Evolutionary conservation across 305 asterid species (phyloP), one percentile per base, ranked within the genome.

Genomic region (Fraxinus velutina): DNA sequence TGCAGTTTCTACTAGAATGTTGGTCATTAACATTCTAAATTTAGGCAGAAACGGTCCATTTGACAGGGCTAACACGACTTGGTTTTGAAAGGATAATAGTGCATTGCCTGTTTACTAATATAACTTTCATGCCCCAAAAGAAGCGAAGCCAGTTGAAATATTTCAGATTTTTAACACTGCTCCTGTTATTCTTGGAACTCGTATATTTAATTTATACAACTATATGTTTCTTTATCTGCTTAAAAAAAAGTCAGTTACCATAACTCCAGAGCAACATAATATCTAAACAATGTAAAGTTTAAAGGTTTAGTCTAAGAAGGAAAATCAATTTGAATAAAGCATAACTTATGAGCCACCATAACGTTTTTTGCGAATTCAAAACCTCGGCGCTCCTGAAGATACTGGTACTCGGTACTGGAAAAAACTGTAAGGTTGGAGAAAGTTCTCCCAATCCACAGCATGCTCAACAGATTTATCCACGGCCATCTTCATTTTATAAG

Each of bases 391-490:
- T 66, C 82, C 5, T 29, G 76, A 44, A 77, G 32, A 60, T 57
- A 52, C 66, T 70, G 73, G 17, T 62, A 57, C 60, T 33, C 68
- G 33, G 29, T 70, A 76, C 79, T 1, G 15, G 82, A 32, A 55
- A 64, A 42, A 24, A 60, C 47, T 12, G n/a, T 80, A 68, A 39
- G 50, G 71, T 39, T 5, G 39, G 22, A 74, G 81, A 73, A 57
- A 81, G 73, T 57, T 57, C 83, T 17, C 62, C 62, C 81, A 64
- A 64, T 55, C 19, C 79, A n/a, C 2, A 39, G 83, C 74, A 47
- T 74, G 78, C 76, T 85, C 91, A 85, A 78, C 89, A 81, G 83
- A 85, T 83, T 87, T 50, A 81, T 82, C 87, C 55, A 64, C 66
- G 19, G 57, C 84, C 75, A 79, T 42, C 37, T 52, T 52, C 21